phyloP scores from a whole-genome alignment of 2,329 filamentous ascomycete species.

The Colletotrichum chlorophyti region DNA sequence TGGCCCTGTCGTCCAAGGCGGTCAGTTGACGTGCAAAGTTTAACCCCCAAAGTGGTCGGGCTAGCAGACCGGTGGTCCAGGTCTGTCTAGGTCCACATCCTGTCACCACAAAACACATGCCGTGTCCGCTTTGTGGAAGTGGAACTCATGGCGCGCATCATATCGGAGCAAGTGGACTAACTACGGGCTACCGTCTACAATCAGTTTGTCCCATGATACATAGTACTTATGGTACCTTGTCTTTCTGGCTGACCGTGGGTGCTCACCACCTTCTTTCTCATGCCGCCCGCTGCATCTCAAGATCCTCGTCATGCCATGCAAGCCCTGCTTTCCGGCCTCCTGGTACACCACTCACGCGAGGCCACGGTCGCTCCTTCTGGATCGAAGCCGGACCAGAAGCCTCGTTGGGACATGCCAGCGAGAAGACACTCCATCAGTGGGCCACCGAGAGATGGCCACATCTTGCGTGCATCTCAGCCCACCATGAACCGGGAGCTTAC shows the following conservation, averaged over 20 bases:
- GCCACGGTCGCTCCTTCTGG: constrained; percentile 20
- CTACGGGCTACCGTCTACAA: constrained; percentile 5
- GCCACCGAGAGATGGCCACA: constrained; percentile 17
- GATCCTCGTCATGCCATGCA: constrained; percentile 27
- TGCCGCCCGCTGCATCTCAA: constrained; percentile 28
- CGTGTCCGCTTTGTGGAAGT: constrained; percentile 12
- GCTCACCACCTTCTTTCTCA: constrained; percentile 19
- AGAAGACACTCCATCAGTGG: constrained; percentile 9
- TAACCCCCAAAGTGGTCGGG: constrained; percentile 13
- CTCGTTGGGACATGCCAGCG: constrained; percentile 21
- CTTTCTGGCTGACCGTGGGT: constrained; percentile 16
- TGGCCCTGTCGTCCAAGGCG: constrained; percentile 8
- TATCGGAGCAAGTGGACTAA: constrained; percentile 7
- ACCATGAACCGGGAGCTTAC: not conserved
- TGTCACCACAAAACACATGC: constrained; percentile 6
- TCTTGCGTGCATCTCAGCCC: constrained; percentile 26
- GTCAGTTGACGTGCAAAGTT: constrained; percentile 25
- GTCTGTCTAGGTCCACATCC: constrained; percentile 16
- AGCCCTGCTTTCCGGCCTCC: constrained; percentile 21
- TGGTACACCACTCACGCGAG: constrained; percentile 24
- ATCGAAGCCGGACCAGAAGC: constrained; percentile 16
- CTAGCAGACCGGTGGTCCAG: constrained; percentile 18
- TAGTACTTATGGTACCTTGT: too few species aligned
- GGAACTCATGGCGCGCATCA: constrained; percentile 24
- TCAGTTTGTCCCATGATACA: too few species aligned